phyloP scores from a whole-genome alignment of 2,329 filamentous ascomycete genomes.

The Emergomyces orientalis region DNA sequence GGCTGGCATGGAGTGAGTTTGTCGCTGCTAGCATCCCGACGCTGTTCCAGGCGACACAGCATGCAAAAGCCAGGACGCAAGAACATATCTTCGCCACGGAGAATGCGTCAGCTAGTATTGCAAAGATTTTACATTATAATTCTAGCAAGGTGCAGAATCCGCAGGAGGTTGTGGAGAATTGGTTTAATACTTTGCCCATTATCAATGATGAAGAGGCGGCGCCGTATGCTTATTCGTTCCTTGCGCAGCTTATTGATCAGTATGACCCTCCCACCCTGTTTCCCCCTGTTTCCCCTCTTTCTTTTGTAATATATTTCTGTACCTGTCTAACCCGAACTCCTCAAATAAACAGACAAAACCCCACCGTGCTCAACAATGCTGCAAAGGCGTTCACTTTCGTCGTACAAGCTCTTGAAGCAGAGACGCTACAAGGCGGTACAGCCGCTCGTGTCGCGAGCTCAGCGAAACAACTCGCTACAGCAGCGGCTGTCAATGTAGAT shows the following conservation, averaged over 20 bases:
- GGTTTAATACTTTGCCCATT: conserved; percentile 85
- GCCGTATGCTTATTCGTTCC: conserved; percentile 87
- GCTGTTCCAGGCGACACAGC: conserved; percentile 74
- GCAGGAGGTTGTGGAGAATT: conserved; percentile 68
- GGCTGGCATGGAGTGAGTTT: conserved; percentile 78
- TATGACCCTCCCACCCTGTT: conserved; percentile 43
- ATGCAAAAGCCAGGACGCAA: conserved; percentile 73
- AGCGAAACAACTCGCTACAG: conserved; percentile 66
- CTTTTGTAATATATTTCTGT: conserved; percentile 1
- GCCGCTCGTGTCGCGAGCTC: conserved; percentile 66
- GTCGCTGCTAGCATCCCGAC: conserved; percentile 67
- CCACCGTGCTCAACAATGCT: conserved; percentile 65
- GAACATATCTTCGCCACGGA: conserved; percentile 96
- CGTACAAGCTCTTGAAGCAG: conserved; percentile 79
- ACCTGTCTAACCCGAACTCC: conserved; percentile 10
- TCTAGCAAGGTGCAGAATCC: conserved; percentile 63
- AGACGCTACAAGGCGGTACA: conserved; percentile 78
- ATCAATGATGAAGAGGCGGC: conserved; percentile 95
- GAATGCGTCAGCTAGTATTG: conserved; percentile 92
- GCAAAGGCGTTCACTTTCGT: conserved; percentile 77
- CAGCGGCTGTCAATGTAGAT: conserved; percentile 64
- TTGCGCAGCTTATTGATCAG: conserved; percentile 88
- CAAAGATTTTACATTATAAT: conserved; percentile 93
- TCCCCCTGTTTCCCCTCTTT: conserved; percentile 1
- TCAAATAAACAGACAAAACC: conserved; percentile 61